These are phyloP conservation scores for Mucor circinelloides DNA, from an alignment of 371 early-diverging fungal genomes.

Conservation along the genomic window DNA sequence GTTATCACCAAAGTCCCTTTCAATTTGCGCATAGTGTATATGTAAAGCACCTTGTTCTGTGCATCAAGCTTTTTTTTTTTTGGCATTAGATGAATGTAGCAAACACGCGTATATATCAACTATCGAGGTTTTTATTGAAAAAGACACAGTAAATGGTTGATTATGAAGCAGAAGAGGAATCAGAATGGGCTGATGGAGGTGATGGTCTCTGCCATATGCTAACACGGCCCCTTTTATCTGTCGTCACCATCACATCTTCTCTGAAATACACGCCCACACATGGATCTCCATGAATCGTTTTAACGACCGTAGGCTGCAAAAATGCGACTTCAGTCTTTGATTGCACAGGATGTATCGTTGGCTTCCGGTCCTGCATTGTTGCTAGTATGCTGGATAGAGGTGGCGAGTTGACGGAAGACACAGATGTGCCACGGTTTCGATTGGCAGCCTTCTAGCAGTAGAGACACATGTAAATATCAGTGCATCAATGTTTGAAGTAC, in stretches of 20 bases:
- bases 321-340: constrained; percentile 75
- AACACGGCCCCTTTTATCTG: constrained; percentile 80
- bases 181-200: constrained; percentile 3
- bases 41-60: too few species aligned
- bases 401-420: constrained; percentile 35
- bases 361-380: constrained; percentile 22
- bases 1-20: neutral
- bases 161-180: neutral
- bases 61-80: neutral
- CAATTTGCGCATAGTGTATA: too few species aligned
- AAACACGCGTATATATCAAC: neutral
- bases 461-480: neutral
- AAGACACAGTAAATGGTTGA: neutral
- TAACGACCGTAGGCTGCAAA: constrained; percentile 79
- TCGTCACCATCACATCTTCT: constrained; percentile 84
- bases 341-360: constrained; percentile 61
- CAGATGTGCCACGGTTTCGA: constrained; percentile 43
- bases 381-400: constrained; percentile 30
- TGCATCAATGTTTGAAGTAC: neutral
- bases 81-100: neutral
- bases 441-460: constrained; percentile 21
- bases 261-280: constrained; percentile 74
- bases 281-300: constrained; percentile 76
- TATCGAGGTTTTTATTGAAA: neutral
- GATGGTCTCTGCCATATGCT: constrained; percentile 83